phyloP scores from a whole-genome alignment of 2,329 filamentous ascomycete genomes.

The Peltaster fructicola region DNA sequence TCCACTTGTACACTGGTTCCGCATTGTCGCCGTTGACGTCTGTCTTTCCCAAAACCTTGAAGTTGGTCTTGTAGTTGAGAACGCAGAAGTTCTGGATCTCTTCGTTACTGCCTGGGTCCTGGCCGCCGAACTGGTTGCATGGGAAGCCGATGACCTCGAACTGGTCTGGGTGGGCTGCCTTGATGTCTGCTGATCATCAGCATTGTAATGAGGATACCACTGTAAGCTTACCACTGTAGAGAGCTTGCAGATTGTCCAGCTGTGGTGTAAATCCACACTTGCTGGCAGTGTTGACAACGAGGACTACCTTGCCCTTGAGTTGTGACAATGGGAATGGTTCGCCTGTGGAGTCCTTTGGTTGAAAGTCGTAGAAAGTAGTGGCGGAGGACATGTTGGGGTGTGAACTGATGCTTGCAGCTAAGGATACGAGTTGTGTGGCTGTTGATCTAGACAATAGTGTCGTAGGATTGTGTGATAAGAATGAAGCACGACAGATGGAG shows the following conservation, averaged over 20 bases:
- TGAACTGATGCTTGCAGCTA: not conserved
- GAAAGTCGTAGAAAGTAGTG: slow-evolving; percentile 67
- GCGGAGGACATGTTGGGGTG: slow-evolving; percentile 43
- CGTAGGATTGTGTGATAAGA: too few relatives aligned
- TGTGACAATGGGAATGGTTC: slow-evolving; percentile 48
- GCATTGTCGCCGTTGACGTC: slow-evolving; percentile 82
- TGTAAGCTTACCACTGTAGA: slow-evolving; percentile 48
- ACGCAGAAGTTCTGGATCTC: slow-evolving; percentile 60
- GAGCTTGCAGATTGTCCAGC: slow-evolving; percentile 73
- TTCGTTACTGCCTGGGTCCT: slow-evolving; percentile 61
- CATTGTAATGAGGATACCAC: not conserved
- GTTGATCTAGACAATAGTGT: too few relatives aligned
- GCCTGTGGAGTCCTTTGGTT: slow-evolving; percentile 50
- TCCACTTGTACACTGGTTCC: slow-evolving; percentile 61
- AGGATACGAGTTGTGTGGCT: too few relatives aligned
- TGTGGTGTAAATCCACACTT: slow-evolving; percentile 99
- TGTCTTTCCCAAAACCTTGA: slow-evolving; percentile 80
- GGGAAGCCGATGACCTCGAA: slow-evolving; percentile 89
- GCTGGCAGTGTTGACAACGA: slow-evolving; percentile 93
- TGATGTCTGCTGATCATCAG: slow-evolving; percentile 29
- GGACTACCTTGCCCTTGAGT: slow-evolving; percentile 80
- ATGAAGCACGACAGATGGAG: too few relatives aligned
- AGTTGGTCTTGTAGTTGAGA: slow-evolving; percentile 83
- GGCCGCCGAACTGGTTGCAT: slow-evolving; percentile 89
- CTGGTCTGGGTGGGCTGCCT: slow-evolving; percentile 50